phyloP scores from a whole-genome alignment of 345 rosid genomes.

The Moricandia arvensis region DNA sequence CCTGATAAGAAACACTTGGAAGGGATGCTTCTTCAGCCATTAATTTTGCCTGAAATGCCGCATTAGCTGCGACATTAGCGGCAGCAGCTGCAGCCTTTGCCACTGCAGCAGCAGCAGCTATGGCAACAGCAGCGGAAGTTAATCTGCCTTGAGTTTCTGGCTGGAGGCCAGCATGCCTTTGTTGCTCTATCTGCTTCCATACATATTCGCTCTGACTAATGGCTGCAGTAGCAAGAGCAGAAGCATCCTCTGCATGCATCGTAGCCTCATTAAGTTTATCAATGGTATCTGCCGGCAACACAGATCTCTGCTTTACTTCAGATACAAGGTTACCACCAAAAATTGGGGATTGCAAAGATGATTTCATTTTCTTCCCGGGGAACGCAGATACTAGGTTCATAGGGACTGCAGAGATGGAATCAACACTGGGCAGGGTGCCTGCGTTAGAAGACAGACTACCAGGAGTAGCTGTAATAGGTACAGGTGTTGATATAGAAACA shows the following conservation, averaged over 20 bases:
- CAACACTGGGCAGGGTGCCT: conserved; percentile 17
- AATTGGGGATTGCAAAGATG: neutral
- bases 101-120: conserved; percentile 91
- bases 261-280: neutral
- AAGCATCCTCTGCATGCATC: too few species aligned
- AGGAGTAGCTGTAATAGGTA: conserved; percentile 33
- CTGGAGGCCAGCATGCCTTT: conserved; percentile 51
- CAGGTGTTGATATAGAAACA: conserved; percentile 35
- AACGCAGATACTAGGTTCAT: conserved; percentile 40
- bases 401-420: conserved; percentile 40
- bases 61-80: conserved; percentile 88
- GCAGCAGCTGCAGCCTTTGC: conserved; percentile 99
- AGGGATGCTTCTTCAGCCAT: conserved; percentile 63
- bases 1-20: too few species aligned
- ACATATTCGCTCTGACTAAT: neutral
- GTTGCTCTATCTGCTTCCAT: conserved; percentile 48
- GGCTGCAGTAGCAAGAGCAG: conserved; percentile 41
- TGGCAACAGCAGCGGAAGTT: conserved; percentile 80
- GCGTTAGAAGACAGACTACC: conserved; percentile 17
- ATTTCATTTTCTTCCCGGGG: conserved; percentile 8
- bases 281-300: conserved; percentile 39
- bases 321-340: neutral
- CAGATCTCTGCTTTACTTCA: neutral
- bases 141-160: conserved; percentile 63
- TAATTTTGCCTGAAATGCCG: conserved; percentile 89